These are phyloP conservation scores for Diospyros lotus DNA, from an alignment of 148 eudicot species.

Conservation along the genomic window DNA sequence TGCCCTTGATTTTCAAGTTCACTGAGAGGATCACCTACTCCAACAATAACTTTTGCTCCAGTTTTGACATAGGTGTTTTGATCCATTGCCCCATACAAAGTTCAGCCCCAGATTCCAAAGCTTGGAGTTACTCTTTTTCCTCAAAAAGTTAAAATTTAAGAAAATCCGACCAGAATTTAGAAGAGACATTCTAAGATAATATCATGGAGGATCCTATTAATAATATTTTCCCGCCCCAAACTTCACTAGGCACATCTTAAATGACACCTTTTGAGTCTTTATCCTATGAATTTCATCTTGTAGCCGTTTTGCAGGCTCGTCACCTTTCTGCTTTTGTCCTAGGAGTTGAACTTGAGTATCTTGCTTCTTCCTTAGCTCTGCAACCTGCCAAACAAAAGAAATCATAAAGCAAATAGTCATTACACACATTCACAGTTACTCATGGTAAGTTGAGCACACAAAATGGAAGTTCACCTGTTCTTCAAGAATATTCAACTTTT, in stretches of 20 bases:
- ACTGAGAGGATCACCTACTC: no score
- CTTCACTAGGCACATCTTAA: not conserved
- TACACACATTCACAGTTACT: not conserved
- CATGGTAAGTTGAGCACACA: not conserved
- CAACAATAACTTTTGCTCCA: no score
- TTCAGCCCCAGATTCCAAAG: no score
- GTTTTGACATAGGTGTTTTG: no score
- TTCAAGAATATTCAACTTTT: constrained; percentile 80
- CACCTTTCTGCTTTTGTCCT: constrained; percentile 91
- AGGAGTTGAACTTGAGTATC: constrained; percentile 94
- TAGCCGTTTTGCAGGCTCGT: constrained; percentile 86
- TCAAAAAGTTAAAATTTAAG: no score
- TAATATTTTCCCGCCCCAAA: not conserved
- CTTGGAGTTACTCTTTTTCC: no score
- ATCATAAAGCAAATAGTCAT: not conserved
- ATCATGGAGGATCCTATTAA: not conserved
- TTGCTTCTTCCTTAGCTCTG: constrained; percentile 86
- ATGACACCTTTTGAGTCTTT: constrained; percentile 80
- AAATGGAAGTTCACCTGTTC: constrained; percentile 50
- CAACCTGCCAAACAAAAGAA: constrained; percentile 46
- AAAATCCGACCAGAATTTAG: no score
- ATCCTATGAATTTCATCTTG: constrained; percentile 97
- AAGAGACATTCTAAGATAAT: not conserved
- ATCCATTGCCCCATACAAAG: no score
- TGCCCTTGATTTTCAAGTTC: no score